Conservation (phyloP, 1,284 basidiomycete species). For the Cutaneotrichosporon daszewskae region DNA sequence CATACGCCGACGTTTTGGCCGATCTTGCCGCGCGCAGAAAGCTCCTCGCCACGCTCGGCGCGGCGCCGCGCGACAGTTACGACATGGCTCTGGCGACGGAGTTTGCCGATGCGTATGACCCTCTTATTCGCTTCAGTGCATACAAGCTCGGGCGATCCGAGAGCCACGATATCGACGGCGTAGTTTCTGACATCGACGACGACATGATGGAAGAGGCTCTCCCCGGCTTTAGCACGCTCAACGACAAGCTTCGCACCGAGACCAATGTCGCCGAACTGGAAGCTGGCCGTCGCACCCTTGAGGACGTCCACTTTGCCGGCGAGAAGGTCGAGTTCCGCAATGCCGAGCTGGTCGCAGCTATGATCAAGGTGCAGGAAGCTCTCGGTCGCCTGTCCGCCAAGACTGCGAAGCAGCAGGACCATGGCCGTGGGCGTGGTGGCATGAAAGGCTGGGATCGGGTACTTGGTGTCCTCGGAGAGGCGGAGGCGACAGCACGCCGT, state of each 20-base stretch:
- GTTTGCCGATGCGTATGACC: constrained; percentile 79
- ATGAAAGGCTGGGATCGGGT: constrained; percentile 69
- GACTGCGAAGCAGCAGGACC: constrained; percentile 46
- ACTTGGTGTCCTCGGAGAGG: constrained; percentile 75
- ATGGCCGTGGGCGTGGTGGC: constrained; percentile 22
- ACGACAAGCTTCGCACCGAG: constrained; percentile 32
- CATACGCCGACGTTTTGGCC: constrained; percentile 71
- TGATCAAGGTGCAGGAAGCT: constrained; percentile 76
- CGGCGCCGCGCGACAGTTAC: constrained; percentile 56
- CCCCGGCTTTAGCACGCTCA: constrained; percentile 29
- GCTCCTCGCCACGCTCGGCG: constrained; percentile 67
- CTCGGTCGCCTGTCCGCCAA: constrained; percentile 50
- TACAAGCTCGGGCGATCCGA: constrained; percentile 66
- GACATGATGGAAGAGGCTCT: constrained; percentile 55
- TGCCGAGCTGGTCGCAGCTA: constrained; percentile 83
- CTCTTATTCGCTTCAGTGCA: constrained; percentile 86
- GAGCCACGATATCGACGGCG: constrained; percentile 75
- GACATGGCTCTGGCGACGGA: constrained; percentile 83
- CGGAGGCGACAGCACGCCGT: constrained; percentile 72
- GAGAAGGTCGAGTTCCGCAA: constrained; percentile 78
- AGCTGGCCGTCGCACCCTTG: constrained; percentile 55
- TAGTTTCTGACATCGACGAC: constrained; percentile 65
- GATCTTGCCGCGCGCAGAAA: constrained; percentile 66
- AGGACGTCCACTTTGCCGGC: constrained; percentile 70
- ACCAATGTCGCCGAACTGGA: constrained; percentile 50